Percentiles rank a stretch among this genome's conserved stretches.
These are phyloP conservation scores for Sequoia sempervirens DNA, from an alignment of 75 land plant species.

Conservation along the genomic window DNA sequence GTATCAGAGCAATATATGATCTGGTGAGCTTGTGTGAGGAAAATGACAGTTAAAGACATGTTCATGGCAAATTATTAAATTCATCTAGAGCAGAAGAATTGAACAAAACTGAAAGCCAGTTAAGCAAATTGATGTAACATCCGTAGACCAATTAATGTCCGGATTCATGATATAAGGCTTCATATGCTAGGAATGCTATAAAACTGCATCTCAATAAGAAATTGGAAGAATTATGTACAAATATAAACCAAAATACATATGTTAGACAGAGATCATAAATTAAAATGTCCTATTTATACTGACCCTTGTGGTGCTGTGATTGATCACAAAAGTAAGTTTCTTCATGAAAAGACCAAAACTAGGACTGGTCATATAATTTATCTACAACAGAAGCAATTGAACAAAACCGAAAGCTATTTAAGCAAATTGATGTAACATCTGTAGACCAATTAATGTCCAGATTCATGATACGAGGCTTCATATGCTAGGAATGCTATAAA, in stretches of 20 bases:
- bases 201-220: neutral
- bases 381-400: neutral
- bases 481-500: neutral
- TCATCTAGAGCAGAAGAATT: neutral
- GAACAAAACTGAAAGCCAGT: neutral
- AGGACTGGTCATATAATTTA: neutral
- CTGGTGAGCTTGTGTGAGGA: neutral
- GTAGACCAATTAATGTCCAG: neutral
- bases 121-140: neutral
- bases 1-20: neutral
- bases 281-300: too few species aligned
- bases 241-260: neutral
- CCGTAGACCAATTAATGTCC: neutral
- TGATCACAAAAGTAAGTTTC: neutral
- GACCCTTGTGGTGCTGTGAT: neutral
- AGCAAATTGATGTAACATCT: neutral
- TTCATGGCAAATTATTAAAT: neutral
- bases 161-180: neutral
- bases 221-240: neutral
- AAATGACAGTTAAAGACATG: neutral
- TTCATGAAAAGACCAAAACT: neutral
- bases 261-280: neutral
- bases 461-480: neutral
- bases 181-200: neutral
- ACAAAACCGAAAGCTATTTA: neutral